Conservation (phyloP, 768 basidiomycete species). For the Leccinum disarticulatum region DNA sequence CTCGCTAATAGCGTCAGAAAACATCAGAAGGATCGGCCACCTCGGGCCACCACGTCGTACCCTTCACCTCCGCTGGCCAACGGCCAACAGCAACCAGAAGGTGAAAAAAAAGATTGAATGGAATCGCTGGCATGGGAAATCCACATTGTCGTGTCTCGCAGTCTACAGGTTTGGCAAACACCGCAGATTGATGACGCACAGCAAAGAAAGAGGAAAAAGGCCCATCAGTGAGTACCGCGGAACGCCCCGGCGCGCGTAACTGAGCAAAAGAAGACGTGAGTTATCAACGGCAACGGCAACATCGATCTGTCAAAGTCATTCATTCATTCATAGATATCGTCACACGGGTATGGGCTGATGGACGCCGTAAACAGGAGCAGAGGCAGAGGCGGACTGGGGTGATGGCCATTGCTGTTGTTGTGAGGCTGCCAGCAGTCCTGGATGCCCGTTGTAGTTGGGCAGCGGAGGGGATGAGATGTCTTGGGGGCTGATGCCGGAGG, state of each 20-base stretch:
- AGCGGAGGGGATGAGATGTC: slow-evolving; percentile 14
- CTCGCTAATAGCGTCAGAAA: no score
- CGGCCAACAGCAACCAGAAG: neutral
- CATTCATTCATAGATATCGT: neutral
- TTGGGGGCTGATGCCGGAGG: slow-evolving; percentile 3
- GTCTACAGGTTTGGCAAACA: neutral
- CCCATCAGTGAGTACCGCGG: neutral
- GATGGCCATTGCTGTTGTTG: neutral
- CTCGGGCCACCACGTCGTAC: neutral
- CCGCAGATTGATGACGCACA: neutral
- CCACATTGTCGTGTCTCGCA: neutral
- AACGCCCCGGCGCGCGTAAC: neutral
- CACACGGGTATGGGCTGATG: slow-evolving; percentile 1
- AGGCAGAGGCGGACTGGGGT: neutral
- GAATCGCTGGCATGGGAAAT: neutral
- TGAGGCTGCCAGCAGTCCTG: neutral
- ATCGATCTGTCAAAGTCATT: neutral
- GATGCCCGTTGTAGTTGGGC: slow-evolving; percentile 18
- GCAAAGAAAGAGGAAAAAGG: neutral
- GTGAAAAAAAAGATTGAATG: neutral
- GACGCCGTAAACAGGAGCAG: neutral
- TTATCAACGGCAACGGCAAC: neutral
- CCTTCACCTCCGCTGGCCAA: neutral
- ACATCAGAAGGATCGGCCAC: neutral
- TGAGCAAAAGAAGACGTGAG: neutral